Evolutionary conservation across 139 green algal genomes (phyloP), one percentile per base, ranked within the genome.

Genomic region (Tetraselmis striata): DNA sequence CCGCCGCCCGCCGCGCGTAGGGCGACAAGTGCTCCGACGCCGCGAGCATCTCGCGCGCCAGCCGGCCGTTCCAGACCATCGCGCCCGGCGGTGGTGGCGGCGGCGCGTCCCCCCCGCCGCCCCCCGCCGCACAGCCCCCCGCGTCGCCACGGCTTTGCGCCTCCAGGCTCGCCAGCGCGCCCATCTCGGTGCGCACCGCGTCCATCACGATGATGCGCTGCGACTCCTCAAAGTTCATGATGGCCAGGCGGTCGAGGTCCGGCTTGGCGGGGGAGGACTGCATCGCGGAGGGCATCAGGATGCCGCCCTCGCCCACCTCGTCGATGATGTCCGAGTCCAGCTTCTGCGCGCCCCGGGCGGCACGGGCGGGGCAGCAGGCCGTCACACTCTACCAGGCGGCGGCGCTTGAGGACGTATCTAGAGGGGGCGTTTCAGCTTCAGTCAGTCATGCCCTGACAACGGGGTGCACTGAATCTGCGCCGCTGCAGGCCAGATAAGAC

Each of bases 181-280:
- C 79, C 75, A 87, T 89, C 76, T 79, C 59, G n/a, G 86, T 91
- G 2, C 92, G 84, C 24, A 94, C 79, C 0, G 88, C 89, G 31
- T 95, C 92, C 77, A 95, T 85, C 0, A 94, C 86, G 26, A 95
- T 95, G 77, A 92, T 90, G 78, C 90, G 87, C 76, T 94, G 92
- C 18, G 88, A 87, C 82, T 95, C 92, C 5, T 82, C 89, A 86
- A 94, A 95, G 24, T 88, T 84, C 0, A 81, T 81, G 79, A 93
- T 90, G 84, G 32, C 83, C 81, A 0, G 92, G 86, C 32, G 94
- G 76, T 31, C 88, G 32, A 59, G 25, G 82, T 59, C 30, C 81
- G 28, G 28, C 58, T 84, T 87, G 59, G 1, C 81, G 67, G 79
- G 29, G 26, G 59, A 24, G 18, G 59, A 59, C 5, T 22, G 74